These are phyloP conservation scores for Biancaea sappan DNA, from an alignment of 306 rosid species.

Conservation along the genomic window DNA sequence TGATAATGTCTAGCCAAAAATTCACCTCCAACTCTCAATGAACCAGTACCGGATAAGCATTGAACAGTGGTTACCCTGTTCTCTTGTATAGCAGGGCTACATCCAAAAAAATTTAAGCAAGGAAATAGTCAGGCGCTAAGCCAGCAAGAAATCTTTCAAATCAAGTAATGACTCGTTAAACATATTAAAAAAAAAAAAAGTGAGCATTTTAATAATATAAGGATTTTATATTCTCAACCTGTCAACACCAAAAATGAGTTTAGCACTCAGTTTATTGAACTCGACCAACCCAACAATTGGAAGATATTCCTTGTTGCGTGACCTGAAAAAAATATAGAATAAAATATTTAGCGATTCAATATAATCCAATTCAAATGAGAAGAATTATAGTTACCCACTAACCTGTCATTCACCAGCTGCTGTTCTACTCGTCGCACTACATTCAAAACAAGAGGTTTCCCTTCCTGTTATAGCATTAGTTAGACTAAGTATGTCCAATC, in stretches of 20 bases:
- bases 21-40: conserved; percentile 97
- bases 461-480: conserved; percentile 65
- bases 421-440: conserved; percentile 86
- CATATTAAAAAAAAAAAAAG: background rate
- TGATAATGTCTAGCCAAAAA: conserved; percentile 91
- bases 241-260: conserved; percentile 90
- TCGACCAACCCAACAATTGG: conserved; percentile 88
- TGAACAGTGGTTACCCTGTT: conserved; percentile 88
- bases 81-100: conserved; percentile 90
- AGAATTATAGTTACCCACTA: conserved; percentile 22
- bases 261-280: conserved; percentile 89
- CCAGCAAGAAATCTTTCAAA: background rate
- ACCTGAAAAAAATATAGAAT: conserved; percentile 48
- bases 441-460: conserved; percentile 93
- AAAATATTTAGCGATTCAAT: conserved; percentile 1
- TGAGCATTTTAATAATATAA: background rate
- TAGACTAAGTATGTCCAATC: background rate
- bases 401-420: conserved; percentile 74
- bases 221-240: conserved; percentile 49
- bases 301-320: conserved; percentile 88
- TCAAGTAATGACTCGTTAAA: background rate
- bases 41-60: conserved; percentile 97
- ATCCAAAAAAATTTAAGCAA: conserved; percentile 19
- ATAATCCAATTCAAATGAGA: conserved; percentile 15
- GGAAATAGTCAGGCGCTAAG: conserved; percentile 9